Conservation (phyloP, 305 asterid species). For the Fraxinus baroniana region DNA sequence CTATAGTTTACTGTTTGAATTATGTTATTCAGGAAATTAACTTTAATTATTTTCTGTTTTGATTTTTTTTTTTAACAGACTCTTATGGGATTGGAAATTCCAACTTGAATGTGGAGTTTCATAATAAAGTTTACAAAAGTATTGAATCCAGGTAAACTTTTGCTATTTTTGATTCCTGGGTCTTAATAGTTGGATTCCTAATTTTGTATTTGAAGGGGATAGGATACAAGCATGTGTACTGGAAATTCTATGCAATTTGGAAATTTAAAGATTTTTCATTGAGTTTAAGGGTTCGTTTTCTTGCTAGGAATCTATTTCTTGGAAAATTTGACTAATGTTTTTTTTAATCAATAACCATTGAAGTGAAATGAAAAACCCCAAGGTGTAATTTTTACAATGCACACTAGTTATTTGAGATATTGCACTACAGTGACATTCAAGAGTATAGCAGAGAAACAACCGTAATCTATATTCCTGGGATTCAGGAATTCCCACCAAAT, state of each 20-base stretch:
- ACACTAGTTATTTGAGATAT: background rate
- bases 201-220: background rate
- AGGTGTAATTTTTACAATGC: background rate
- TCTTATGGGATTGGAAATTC: conserved; percentile 49
- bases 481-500: background rate
- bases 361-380: background rate
- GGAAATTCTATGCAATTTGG: background rate
- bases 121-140: conserved; percentile 59
- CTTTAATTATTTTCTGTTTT: background rate
- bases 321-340: background rate
- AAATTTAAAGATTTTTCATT: background rate
- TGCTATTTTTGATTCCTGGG: conserved; percentile 7
- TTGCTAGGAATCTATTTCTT: background rate
- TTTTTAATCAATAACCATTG: background rate
- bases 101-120: conserved; percentile 67
- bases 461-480: background rate
- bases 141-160: conserved; percentile 61
- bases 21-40: background rate
- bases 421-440: background rate
- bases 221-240: background rate
- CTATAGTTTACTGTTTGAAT: background rate
- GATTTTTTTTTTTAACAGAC: conserved; percentile 34
- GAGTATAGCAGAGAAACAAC: background rate
- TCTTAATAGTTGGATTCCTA: background rate
- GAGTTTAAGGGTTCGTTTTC: background rate